Percentiles rank a stretch among this genome's conserved stretches.
phyloP scores from a whole-genome alignment of 73 alveolate species.

The Blepharisma japonicum region DNA sequence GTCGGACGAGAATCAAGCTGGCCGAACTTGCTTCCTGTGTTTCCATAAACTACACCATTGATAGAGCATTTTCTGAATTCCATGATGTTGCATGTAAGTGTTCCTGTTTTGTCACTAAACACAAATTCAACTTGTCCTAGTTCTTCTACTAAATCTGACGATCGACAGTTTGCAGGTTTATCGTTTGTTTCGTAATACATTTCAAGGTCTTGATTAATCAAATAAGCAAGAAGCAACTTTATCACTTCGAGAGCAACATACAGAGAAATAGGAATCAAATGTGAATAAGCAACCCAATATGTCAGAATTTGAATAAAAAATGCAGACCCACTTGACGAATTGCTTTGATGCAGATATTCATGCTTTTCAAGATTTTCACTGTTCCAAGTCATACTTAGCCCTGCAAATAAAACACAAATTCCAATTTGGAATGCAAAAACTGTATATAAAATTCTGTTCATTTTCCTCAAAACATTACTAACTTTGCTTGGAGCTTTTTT shows the following conservation, averaged over 20 bases:
- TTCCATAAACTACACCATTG: slow-evolving; percentile 71
- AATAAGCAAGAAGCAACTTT: slow-evolving; percentile 82
- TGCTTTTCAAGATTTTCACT: slow-evolving; percentile 35
- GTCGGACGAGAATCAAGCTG: slow-evolving; percentile 31
- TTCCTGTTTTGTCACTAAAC: slow-evolving; percentile 94
- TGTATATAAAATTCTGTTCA: slow-evolving; percentile 68
- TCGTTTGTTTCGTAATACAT: slow-evolving; percentile 44
- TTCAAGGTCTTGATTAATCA: slow-evolving; percentile 46
- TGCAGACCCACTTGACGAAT: slow-evolving; percentile 26
- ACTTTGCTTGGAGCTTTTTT: slow-evolving; percentile 75
- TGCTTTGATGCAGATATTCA: slow-evolving; percentile 35
- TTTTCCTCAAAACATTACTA: slow-evolving; percentile 66
- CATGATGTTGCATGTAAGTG: slow-evolving; percentile 85
- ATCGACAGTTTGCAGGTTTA: slow-evolving; percentile 79
- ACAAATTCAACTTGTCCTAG: slow-evolving; percentile 88
- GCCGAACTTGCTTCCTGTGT: slow-evolving; percentile 33
- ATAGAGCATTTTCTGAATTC: slow-evolving; percentile 73
- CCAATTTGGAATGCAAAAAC: slow-evolving; percentile 50
- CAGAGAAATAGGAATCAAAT: slow-evolving; percentile 94
- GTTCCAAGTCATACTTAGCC: slow-evolving; percentile 50
- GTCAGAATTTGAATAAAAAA: slow-evolving; percentile 35
- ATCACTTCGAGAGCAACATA: slow-evolving; percentile 95
- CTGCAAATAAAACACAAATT: slow-evolving; percentile 44
- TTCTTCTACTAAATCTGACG: slow-evolving; percentile 91
- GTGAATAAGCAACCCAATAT: slow-evolving; percentile 56